These are phyloP conservation scores for Thermomucor indicae-seudaticae DNA, from an alignment of 371 early-diverging fungal species.

Conservation along the genomic window DNA sequence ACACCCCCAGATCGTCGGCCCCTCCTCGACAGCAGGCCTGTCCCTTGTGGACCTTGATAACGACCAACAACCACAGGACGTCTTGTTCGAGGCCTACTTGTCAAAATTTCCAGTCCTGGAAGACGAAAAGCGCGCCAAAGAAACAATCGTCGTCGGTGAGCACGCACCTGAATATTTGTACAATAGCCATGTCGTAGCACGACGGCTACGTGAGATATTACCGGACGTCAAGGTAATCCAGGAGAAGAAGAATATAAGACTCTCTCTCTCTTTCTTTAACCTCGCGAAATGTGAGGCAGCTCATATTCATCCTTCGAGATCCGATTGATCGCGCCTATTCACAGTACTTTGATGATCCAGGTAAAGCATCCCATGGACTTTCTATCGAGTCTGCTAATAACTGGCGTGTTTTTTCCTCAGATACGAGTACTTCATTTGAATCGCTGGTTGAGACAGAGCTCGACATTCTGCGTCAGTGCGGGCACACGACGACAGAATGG, in stretches of 20 bases:
- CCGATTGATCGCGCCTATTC: slow-evolving; percentile 56
- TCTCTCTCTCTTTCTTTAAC: neutral
- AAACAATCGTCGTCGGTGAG: slow-evolving; percentile 29
- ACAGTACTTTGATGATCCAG: slow-evolving; percentile 30
- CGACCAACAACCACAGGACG: slow-evolving; percentile 18
- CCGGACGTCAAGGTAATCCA: slow-evolving; percentile 42
- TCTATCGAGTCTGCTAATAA: too few species aligned
- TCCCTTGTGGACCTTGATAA: slow-evolving; percentile 8
- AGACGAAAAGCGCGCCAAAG: slow-evolving; percentile 10
- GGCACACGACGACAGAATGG: slow-evolving; percentile 40
- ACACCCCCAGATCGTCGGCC: slow-evolving; percentile 49
- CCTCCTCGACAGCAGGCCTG: slow-evolving; percentile 18
- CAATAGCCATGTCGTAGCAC: slow-evolving; percentile 28
- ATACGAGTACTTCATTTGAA: slow-evolving; percentile 22
- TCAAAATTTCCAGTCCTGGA: slow-evolving; percentile 27
- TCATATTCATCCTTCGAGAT: slow-evolving; percentile 51
- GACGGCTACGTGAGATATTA: slow-evolving; percentile 28
- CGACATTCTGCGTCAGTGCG: slow-evolving; percentile 34
- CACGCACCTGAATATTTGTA: slow-evolving; percentile 41
- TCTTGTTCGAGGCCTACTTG: slow-evolving; percentile 36
- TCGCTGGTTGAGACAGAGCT: slow-evolving; percentile 31
- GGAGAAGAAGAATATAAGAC: neutral
- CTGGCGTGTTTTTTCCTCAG: slow-evolving; percentile 2
- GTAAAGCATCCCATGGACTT: neutral
- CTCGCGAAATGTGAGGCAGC: slow-evolving; percentile 11